Evolutionary conservation across 805 yeast genomes (phyloP).

Genomic region (Kuraishia cidri): DNA sequence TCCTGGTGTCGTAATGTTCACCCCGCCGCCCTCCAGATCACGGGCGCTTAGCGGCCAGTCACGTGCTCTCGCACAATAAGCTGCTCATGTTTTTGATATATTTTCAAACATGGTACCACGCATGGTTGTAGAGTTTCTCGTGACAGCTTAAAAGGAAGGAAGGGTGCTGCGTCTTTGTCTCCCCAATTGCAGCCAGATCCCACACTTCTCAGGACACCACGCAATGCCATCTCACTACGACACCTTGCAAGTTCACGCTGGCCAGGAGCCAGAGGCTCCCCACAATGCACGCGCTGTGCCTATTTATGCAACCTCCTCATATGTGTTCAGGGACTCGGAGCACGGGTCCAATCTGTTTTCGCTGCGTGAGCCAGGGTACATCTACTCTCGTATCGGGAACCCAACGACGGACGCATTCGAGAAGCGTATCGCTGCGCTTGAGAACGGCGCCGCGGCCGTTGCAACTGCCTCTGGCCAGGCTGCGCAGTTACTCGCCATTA

Average conservation of each 20-base stretch:
- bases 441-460: constrained; percentile 85
- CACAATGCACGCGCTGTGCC: constrained; percentile 85
- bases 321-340: constrained; percentile 77
- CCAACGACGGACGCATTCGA: constrained; percentile 92
- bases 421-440: constrained; percentile 86
- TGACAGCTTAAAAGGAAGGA: no score
- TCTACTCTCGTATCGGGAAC: constrained; percentile 85
- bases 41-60: no score
- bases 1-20: no score
- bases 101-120: no score
- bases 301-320: constrained; percentile 87
- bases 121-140: no score
- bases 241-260: constrained; percentile 92
- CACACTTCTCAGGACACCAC: no score
- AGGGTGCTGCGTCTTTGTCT: no score
- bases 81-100: no score
- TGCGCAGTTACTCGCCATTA: constrained; percentile 81
- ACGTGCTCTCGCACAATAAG: no score
- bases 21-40: no score
- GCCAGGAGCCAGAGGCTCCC: constrained; percentile 64
- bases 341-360: constrained; percentile 92
- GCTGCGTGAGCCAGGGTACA: constrained; percentile 73
- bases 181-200: no score
- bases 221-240: no score
- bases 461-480: constrained; percentile 96